Evolutionary conservation across 2,329 filamentous ascomycete genomes (phyloP).

Genomic region (Furcasterigmium sp.): DNA sequence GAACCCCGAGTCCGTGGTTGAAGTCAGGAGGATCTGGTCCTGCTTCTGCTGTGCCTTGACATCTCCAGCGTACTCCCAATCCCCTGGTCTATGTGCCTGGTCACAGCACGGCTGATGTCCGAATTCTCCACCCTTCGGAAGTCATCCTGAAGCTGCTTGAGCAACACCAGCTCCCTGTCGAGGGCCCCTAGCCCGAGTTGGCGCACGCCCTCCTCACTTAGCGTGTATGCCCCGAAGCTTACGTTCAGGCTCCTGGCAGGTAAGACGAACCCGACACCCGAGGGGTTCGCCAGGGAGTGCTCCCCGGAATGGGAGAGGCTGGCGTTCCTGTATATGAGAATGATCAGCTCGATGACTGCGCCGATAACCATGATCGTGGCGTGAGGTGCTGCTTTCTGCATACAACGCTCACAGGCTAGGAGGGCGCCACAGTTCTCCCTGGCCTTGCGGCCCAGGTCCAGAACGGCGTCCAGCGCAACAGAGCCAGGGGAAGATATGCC

Average conservation of each 20-base stretch:
- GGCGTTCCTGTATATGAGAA: slow-evolving; percentile 38
- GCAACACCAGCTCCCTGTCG: slow-evolving; percentile 39
- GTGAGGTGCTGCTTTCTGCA: slow-evolving; percentile 35
- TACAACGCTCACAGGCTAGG: slow-evolving; percentile 39
- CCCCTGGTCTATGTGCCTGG: slow-evolving; percentile 37
- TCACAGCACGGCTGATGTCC: slow-evolving; percentile 39
- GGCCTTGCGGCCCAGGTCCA: slow-evolving; percentile 40
- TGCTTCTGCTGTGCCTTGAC: slow-evolving; percentile 28
- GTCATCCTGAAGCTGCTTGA: slow-evolving; percentile 39
- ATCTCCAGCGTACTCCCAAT: slow-evolving; percentile 37
- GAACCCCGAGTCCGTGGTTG: too few relatives aligned
- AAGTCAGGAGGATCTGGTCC: slow-evolving; percentile 21
- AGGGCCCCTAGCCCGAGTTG: slow-evolving; percentile 44
- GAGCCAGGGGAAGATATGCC: slow-evolving; percentile 23
- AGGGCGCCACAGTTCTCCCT: slow-evolving; percentile 42
- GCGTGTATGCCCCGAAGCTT: slow-evolving; percentile 38
- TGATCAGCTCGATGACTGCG: slow-evolving; percentile 42
- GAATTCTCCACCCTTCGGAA: slow-evolving; percentile 38
- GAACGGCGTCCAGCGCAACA: slow-evolving; percentile 37
- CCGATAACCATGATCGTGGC: slow-evolving; percentile 44
- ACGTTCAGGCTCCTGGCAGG: slow-evolving; percentile 24
- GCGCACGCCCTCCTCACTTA: slow-evolving; percentile 37
- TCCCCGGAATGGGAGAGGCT: slow-evolving; percentile 32
- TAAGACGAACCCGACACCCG: slow-evolving; percentile 5
- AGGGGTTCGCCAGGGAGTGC: slow-evolving; percentile 10